Base-by-base conservation (phyloP, 306 rosid genomes). In the Echinosophora koreensis region DNA sequence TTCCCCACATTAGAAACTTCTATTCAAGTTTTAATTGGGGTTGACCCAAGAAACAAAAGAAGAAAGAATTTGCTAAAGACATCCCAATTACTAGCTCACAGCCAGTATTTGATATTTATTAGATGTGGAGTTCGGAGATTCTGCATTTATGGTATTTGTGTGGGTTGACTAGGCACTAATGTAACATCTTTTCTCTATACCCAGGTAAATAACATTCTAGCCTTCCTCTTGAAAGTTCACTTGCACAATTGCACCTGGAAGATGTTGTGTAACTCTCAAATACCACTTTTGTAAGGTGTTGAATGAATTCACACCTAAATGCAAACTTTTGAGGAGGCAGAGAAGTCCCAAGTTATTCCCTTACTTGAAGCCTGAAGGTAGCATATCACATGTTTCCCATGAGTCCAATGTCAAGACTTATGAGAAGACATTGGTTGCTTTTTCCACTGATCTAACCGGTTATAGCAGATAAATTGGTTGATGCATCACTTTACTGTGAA, bases 161-260 rank as follows among this genome's bases (percentile, higher is more conserved):
- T 58, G 41, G 5, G 4, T 2, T 55, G 39, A 15, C 39, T 54
- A 54, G 37, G 38, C 39, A 11, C 61, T 32, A 32, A 68, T 67
- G 58, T 35, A 68, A 30, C 8, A 6, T 4, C 34, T 50, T 69
- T 13, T 60, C 35, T 8, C 34, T 11, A 56, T 14, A 22, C 6
- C 3, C 0, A 15, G 12, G 42, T 32, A 30, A 52, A 56, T 66
- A 57, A 14, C n/a, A 55, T 39, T 56, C 38, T 39, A 42, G 27
- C 4, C 27, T 17, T 4, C 49, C 66, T 55, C 27, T 56, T 39
- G 35, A 71, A 67, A 39, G 13, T 39, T 71, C 77, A 56, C n/a
- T 39, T 72, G 66, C 77, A 72, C 28, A 15, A 5, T 4, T 1
- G 27, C 61, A 50, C 32, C 12, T 39, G 7, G 18, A 41, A 14